Evolutionary conservation across 306 rosid species (phyloP).

Genomic region (Rosa chinensis): DNA sequence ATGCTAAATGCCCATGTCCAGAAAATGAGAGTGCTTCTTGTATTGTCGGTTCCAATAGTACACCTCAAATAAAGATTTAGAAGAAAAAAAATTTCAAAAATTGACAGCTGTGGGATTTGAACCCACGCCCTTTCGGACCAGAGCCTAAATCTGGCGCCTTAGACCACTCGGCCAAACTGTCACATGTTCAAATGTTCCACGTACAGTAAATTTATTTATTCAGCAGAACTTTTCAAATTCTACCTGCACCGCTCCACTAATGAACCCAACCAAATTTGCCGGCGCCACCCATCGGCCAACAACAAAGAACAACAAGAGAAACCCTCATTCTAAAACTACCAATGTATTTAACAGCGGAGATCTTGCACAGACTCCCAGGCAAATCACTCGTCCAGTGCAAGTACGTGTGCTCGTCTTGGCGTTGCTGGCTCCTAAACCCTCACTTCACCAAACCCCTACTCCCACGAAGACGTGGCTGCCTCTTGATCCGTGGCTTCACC

Average conservation of each 20-base stretch:
- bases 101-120: conserved; percentile 67
- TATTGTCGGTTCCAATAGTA: too few relatives aligned
- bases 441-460: not conserved
- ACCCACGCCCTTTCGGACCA: conserved; percentile 97
- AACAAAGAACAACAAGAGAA: not conserved
- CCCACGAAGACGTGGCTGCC: not conserved
- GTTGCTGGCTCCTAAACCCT: not conserved
- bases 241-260: too few relatives aligned
- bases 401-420: not conserved
- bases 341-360: not conserved
- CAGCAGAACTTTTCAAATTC: too few relatives aligned
- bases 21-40: too few relatives aligned
- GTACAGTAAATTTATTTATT: too few relatives aligned
- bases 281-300: not conserved
- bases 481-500: not conserved
- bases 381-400: not conserved
- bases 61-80: too few relatives aligned
- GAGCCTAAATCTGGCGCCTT: conserved; percentile 51
- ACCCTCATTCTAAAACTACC: not conserved
- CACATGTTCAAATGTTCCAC: not conserved
- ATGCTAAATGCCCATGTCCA: too few relatives aligned
- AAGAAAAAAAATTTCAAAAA: too few relatives aligned
- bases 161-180: conserved; percentile 11
- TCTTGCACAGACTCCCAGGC: not conserved
- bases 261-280: too few relatives aligned